Conservation (phyloP, 31 red algal genomes). For the Porphyra umbilicalis region DNA sequence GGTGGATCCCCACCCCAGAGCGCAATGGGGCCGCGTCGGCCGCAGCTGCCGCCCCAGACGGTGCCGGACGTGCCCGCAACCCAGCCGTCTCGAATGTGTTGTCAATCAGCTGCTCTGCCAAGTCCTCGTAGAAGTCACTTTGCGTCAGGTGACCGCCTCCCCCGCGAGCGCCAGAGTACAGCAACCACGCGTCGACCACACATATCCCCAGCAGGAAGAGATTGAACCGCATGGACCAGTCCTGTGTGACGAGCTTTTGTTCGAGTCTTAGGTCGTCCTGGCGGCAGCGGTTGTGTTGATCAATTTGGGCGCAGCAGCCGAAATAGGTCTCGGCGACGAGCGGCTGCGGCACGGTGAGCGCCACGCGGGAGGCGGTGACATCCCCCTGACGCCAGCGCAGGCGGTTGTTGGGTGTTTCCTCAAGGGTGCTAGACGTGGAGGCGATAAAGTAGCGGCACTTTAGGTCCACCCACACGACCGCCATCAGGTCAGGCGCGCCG, state of each 20-base stretch:
- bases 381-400: not conserved
- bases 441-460: slow-evolving; percentile 15
- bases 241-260: not conserved
- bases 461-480: slow-evolving; percentile 28
- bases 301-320: slow-evolving; percentile 11
- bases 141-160: too few relatives aligned
- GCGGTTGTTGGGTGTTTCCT: not conserved
- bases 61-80: too few relatives aligned
- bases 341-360: slow-evolving; percentile 5
- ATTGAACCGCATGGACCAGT: too few relatives aligned
- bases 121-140: too few relatives aligned
- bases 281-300: slow-evolving; percentile 14
- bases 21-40: too few relatives aligned
- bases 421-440: slow-evolving; percentile 1
- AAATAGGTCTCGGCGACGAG: slow-evolving; percentile 12
- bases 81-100: too few relatives aligned
- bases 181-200: too few relatives aligned
- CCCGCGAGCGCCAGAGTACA: too few relatives aligned
- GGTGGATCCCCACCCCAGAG: too few relatives aligned
- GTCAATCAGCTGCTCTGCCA: too few relatives aligned
- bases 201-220: too few relatives aligned
- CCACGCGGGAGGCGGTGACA: not conserved
- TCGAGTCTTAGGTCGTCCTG: slow-evolving; percentile 19
- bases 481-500: not conserved
- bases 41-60: too few relatives aligned